Base-by-base conservation (phyloP, 306 rosid species). In the Vigna radiata region DNA sequence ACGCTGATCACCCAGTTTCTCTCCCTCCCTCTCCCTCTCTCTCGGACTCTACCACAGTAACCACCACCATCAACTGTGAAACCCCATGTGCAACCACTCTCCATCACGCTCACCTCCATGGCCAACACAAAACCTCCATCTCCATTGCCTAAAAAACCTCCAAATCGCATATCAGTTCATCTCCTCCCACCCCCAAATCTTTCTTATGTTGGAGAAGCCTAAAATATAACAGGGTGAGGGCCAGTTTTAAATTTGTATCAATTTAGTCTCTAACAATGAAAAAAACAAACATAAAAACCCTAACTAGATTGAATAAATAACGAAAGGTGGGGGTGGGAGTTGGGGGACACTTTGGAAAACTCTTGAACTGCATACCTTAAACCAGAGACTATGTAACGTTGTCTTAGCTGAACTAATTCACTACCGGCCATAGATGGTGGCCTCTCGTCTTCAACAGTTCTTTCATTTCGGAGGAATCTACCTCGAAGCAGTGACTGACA, bases 401-500 rank as follows among this genome's bases (percentile, higher is more conserved):
- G 96, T 79, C 96, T 90, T 80, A 96, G 77, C 84, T 91, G 99
- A 83, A 93, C 93, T 81, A 96, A 78, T 81, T 96, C 99, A 76
- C 86, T 85, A 2, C 96, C 94, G 64, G 98, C 99, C 86, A 84
- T 74, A 50, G 99, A 93, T 19, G 96, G 94, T 15, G 96, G 94
- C 77, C 99, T 91, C 93, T 91, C 98, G 43, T 88, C 98, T 84
- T 96, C 99, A 72, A 77, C 82, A 56, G 98, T 86, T 72, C 97
- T 91, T 88, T 91, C 99, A 75, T 92, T 96, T 77, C 99, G 87
- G 81, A 96, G 89, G 88, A 96, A 96, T 84, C 99, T 91, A 83
- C 99, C 99, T 88, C 99, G 89, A 80, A 96, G 97, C 78, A 96
- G 82, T 70, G 98, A 92, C 99, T 96, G 93, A 66, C 70, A 19